These are phyloP conservation scores for Orbilia brochopaga DNA, from an alignment of 2,329 filamentous ascomycete genomes.

Conservation along the genomic window DNA sequence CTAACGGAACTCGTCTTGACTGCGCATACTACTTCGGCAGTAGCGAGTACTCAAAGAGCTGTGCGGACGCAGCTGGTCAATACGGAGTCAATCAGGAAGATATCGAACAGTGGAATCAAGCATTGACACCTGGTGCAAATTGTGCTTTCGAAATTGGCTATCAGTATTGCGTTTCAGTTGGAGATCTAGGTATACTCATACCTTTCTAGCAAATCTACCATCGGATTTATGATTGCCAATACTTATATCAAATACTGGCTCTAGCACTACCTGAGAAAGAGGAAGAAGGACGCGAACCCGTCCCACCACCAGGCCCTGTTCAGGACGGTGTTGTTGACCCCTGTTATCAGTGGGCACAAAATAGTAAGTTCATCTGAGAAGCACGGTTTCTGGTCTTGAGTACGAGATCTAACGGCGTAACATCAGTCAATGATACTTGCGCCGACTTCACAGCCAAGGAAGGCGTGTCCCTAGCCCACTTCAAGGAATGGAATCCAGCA, in stretches of 20 bases:
- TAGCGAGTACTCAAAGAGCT: constrained; percentile 49
- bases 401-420: constrained; percentile 26
- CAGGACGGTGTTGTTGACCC: constrained; percentile 33
- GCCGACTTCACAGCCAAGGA: constrained; percentile 24
- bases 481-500: constrained; percentile 43
- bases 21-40: constrained; percentile 53
- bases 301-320: constrained; percentile 19
- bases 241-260: constrained; percentile 15
- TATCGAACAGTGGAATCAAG: constrained; percentile 30
- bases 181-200: constrained; percentile 24
- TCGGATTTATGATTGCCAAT: constrained; percentile 5
- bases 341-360: constrained; percentile 20
- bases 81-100: constrained; percentile 37
- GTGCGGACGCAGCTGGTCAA: constrained; percentile 31
- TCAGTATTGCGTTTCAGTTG: constrained; percentile 42
- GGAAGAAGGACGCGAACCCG: constrained; percentile 15
- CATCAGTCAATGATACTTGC: constrained; percentile 33
- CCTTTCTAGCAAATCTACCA: constrained; percentile 1
- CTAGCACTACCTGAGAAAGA: constrained; percentile 30
- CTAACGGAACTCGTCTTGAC: constrained; percentile 53
- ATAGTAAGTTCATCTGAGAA: constrained; percentile 17
- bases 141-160: constrained; percentile 30
- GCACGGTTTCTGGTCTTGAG: constrained; percentile 8
- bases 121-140: constrained; percentile 22
- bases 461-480: constrained; percentile 32